These are phyloP conservation scores for Astragalus membranaceus DNA, from an alignment of 306 rosid genomes.

Conservation along the genomic window DNA sequence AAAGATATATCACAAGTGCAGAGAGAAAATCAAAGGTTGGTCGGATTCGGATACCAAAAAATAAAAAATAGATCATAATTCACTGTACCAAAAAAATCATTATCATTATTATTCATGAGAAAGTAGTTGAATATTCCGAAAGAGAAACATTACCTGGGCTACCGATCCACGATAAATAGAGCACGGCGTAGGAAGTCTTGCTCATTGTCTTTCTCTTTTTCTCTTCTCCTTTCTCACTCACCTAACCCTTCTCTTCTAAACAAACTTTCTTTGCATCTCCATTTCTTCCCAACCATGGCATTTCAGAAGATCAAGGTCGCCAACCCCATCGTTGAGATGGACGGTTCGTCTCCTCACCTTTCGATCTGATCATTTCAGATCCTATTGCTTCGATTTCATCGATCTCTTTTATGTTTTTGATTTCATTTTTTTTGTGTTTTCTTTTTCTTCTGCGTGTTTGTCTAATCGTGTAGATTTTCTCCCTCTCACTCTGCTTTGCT, in stretches of 20 bases:
- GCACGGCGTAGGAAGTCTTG: neutral
- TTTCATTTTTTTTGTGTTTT: neutral
- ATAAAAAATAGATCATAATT: too few species aligned
- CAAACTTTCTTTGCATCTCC: neutral
- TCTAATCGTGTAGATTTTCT: constrained; percentile 4
- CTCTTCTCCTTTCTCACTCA: constrained; percentile 12
- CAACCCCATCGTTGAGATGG: constrained; percentile 99
- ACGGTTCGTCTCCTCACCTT: constrained; percentile 43
- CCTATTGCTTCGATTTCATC: neutral
- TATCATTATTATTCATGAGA: neutral
- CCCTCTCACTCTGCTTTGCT: neutral
- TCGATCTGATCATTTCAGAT: constrained; percentile 2
- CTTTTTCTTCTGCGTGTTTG: neutral
- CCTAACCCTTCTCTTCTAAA: constrained; percentile 3
- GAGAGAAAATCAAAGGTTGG: too few species aligned
- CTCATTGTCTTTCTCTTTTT: neutral
- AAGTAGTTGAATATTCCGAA: neutral
- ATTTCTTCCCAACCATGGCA: constrained; percentile 38
- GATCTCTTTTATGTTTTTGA: neutral
- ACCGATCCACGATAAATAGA: neutral
- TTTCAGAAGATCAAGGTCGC: constrained; percentile 85
- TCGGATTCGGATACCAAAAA: too few species aligned
- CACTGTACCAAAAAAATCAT: too few species aligned
- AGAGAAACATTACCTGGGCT: neutral
- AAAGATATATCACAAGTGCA: too few species aligned